Evolutionary conservation across 192 early-diverging fungal genomes (phyloP).

Genomic region (Coemansia sp.): DNA sequence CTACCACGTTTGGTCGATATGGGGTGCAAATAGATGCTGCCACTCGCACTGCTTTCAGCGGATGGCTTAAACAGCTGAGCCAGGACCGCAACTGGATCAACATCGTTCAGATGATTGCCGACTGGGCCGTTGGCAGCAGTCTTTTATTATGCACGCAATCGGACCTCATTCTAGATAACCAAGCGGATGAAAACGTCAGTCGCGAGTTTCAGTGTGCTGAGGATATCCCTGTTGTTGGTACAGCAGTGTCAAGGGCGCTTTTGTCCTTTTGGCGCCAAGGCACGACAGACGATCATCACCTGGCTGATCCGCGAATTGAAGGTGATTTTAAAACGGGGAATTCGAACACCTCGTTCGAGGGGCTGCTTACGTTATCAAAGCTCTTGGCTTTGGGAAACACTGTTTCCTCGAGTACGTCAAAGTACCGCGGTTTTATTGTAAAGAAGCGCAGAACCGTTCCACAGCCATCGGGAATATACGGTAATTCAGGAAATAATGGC

Average conservation of each 20-base stretch:
- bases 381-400: constrained; percentile 31
- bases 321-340: neutral
- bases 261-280: neutral
- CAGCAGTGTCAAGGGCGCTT: neutral
- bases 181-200: neutral
- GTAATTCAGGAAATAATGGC: neutral
- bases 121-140: constrained; percentile 36
- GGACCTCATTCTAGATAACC: neutral
- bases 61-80: constrained; percentile 8
- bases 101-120: constrained; percentile 32
- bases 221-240: neutral
- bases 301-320: neutral
- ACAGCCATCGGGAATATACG: constrained; percentile 8
- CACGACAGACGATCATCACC: neutral
- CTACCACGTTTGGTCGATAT: neutral
- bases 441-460: constrained; percentile 36
- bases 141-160: constrained; percentile 13
- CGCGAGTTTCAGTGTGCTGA: neutral
- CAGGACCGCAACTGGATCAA: constrained; percentile 22
- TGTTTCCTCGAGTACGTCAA: constrained; percentile 16
- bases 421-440: constrained; percentile 50
- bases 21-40: neutral
- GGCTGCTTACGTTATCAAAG: constrained; percentile 17
- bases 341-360: neutral
- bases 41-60: neutral